phyloP scores from a whole-genome alignment of 345 rosid genomes.

The Stellera chamaejasme region DNA sequence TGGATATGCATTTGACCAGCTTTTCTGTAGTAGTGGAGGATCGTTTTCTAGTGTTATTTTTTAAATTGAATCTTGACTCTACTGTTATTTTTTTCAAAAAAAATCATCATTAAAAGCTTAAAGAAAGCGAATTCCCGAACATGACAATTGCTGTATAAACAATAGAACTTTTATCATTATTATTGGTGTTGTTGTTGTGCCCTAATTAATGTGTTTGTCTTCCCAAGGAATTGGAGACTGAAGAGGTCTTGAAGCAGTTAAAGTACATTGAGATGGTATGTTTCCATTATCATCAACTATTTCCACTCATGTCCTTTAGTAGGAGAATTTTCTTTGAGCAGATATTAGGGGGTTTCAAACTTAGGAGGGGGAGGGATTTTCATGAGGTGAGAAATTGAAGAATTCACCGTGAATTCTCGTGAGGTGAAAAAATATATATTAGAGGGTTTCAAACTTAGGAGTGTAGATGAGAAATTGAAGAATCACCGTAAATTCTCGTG shows the following conservation, averaged over 20 bases:
- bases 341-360: too few relatives aligned
- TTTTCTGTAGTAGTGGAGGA: neutral
- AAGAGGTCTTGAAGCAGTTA: conserved; percentile 64
- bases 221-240: conserved; percentile 79
- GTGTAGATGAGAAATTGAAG: too few relatives aligned
- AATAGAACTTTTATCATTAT: neutral
- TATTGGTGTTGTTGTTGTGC: neutral
- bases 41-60: neutral
- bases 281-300: neutral
- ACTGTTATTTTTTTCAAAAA: neutral
- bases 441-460: too few relatives aligned
- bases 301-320: neutral
- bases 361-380: too few relatives aligned
- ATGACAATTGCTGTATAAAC: neutral
- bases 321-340: neutral
- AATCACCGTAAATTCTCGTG: too few relatives aligned
- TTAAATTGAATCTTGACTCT: neutral
- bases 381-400: too few relatives aligned
- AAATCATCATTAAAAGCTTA: neutral
- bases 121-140: neutral
- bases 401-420: too few relatives aligned
- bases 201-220: conserved; percentile 15
- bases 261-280: conserved; percentile 69
- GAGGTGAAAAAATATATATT: too few relatives aligned
- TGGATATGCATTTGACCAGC: neutral